These are phyloP conservation scores for Cordyceps fumosorosea DNA, from an alignment of 2,329 filamentous ascomycete species.

Conservation along the genomic window DNA sequence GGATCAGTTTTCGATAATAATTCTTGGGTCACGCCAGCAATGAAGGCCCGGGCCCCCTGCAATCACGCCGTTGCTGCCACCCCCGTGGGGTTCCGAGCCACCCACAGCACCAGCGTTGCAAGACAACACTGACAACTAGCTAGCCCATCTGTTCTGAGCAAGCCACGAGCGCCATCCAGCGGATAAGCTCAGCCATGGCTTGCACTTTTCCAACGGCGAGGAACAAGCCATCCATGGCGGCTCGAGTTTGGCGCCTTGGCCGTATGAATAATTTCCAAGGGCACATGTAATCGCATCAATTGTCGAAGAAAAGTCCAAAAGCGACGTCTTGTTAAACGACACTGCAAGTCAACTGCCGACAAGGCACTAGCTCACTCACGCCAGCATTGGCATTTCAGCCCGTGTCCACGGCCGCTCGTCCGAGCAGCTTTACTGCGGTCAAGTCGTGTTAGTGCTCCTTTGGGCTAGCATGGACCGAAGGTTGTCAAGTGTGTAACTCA, in stretches of 20 bases:
- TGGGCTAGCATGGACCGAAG: constrained; percentile 11
- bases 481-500: background rate
- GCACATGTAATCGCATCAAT: background rate
- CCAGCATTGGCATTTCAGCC: constrained; percentile 2
- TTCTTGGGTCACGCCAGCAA: background rate
- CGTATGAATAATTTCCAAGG: background rate
- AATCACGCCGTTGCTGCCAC: constrained; percentile 1
- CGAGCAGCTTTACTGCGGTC: background rate
- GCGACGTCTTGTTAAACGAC: background rate
- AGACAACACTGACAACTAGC: background rate
- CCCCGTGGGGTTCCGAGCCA: constrained; percentile 9
- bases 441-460: constrained; percentile 11
- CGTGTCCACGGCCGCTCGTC: background rate
- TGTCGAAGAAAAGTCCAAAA: background rate
- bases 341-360: background rate
- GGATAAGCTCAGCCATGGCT: constrained; percentile 15
- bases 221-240: constrained; percentile 9
- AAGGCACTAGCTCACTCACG: background rate
- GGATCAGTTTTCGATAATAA: background rate
- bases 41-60: constrained; percentile 5
- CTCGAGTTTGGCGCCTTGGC: constrained; percentile 2
- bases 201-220: constrained; percentile 9
- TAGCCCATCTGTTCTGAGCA: constrained; percentile 6
- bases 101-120: constrained; percentile 5
- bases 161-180: constrained; percentile 12